phyloP scores from a whole-genome alignment of 2,329 filamentous ascomycete genomes.

The Colletotrichum trifolii region DNA sequence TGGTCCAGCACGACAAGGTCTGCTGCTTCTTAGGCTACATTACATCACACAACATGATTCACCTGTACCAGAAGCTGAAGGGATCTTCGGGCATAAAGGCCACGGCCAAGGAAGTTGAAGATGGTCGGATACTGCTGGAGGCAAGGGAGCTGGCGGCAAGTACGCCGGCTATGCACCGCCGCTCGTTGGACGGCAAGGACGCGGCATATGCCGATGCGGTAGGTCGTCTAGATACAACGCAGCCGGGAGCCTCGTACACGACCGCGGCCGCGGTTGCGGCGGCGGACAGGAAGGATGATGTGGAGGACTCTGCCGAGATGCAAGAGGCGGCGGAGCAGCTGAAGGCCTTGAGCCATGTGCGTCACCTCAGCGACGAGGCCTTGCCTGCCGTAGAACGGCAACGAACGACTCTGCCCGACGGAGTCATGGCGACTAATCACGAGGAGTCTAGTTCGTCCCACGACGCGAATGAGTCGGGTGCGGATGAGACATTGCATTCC shows the following conservation, averaged over 20 bases:
- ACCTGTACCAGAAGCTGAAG: conserved; percentile 70
- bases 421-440: conserved; percentile 48
- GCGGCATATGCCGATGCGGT: conserved; percentile 28
- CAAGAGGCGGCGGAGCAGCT: conserved; percentile 75
- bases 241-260: conserved; percentile 27
- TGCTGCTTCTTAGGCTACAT: conserved; percentile 74
- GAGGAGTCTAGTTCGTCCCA: conserved; percentile 56
- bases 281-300: conserved; percentile 57
- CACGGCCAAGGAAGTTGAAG: conserved; percentile 65
- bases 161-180: conserved; percentile 44
- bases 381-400: conserved; percentile 42
- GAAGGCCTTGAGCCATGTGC: conserved; percentile 72
- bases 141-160: conserved; percentile 59
- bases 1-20: conserved; percentile 74
- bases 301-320: conserved; percentile 75
- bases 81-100: conserved; percentile 57
- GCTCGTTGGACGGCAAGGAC: conserved; percentile 34
- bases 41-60: conserved; percentile 74
- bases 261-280: conserved; percentile 35
- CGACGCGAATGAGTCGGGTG: conserved; percentile 51
- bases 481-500: conserved; percentile 52
- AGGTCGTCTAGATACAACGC: conserved; percentile 22
- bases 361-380: conserved; percentile 52
- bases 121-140: conserved; percentile 67
- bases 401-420: conserved; percentile 54